Evolutionary conservation across 2,329 filamentous ascomycete species (phyloP).

Genomic region (Annulohypoxylon truncatum): DNA sequence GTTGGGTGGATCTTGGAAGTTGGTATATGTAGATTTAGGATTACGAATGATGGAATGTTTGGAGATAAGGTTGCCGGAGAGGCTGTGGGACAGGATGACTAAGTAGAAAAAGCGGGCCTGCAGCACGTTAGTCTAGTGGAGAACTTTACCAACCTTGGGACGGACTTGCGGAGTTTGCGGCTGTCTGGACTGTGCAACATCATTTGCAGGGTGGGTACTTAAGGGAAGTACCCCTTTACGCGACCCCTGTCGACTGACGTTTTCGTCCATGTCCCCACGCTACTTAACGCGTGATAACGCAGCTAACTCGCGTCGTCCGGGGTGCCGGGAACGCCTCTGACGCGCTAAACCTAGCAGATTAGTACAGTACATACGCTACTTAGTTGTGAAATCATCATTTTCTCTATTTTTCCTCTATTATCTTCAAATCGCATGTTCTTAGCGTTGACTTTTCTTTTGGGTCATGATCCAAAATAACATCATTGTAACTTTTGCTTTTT

Average conservation of each 20-base stretch:
- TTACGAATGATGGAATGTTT: conserved; percentile 23
- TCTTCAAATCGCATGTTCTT: not conserved
- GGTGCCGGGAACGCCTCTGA: conserved; percentile 31
- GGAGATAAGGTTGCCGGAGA: conserved; percentile 22
- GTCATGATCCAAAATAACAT: conserved; percentile 1
- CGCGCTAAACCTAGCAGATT: conserved; percentile 44
- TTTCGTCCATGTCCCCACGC: conserved; percentile 18
- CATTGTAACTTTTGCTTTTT: conserved; percentile 18
- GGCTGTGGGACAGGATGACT: conserved; percentile 11
- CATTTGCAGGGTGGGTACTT: not conserved
- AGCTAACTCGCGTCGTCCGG: conserved; percentile 45
- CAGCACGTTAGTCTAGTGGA: not conserved
- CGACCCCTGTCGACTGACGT: conserved; percentile 21
- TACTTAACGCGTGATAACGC: conserved; percentile 52
- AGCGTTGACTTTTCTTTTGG: conserved; percentile 10
- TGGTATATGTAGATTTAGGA: conserved; percentile 12
- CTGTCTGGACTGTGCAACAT: conserved; percentile 7
- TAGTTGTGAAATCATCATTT: conserved; percentile 47
- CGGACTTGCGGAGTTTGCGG: not conserved
- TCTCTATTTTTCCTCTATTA: conserved; percentile 4
- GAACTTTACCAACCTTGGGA: not conserved
- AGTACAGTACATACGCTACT: conserved; percentile 45
- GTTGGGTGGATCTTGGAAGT: conserved; percentile 6
- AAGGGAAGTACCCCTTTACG: conserved; percentile 11
- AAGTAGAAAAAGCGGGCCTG: not conserved